These are phyloP conservation scores for Candida jianshihensis DNA, from an alignment of 805 yeast genomes.

Conservation along the genomic window DNA sequence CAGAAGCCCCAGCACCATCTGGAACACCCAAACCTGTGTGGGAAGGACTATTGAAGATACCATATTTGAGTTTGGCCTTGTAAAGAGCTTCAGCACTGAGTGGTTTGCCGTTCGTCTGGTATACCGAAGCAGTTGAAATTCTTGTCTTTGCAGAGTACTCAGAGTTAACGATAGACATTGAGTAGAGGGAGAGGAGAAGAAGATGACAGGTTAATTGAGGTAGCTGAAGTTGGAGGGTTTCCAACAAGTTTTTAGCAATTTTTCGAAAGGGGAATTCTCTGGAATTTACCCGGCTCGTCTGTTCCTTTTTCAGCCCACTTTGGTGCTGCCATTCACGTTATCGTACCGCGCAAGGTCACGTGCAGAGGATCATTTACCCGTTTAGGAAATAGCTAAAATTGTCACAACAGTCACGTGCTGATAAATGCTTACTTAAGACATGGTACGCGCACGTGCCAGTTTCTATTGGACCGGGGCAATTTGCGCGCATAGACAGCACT, in stretches of 20 bases:
- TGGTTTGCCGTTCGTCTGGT: constrained; percentile 66
- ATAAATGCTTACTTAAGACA: not conserved
- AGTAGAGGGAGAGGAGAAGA: no score
- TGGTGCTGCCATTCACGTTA: not conserved
- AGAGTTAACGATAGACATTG: constrained; percentile 18
- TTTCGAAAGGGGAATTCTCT: not conserved
- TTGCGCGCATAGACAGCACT: no score
- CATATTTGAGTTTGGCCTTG: constrained; percentile 66
- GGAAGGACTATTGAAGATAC: constrained; percentile 49
- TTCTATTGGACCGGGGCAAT: not conserved
- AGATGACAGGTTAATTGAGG: no score
- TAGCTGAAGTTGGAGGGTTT: no score
- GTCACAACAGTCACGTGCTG: not conserved
- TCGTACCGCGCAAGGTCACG: not conserved
- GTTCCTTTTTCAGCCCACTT: not conserved
- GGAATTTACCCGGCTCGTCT: not conserved
- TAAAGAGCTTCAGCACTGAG: constrained; percentile 69
- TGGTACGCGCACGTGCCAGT: not conserved
- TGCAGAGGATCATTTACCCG: not conserved
- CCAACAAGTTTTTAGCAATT: not conserved
- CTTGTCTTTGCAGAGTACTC: constrained; percentile 13
- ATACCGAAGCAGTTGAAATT: constrained; percentile 32
- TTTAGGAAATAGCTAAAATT: not conserved
- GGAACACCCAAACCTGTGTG: constrained; percentile 50
- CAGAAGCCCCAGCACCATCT: constrained; percentile 49